phyloP scores from a whole-genome alignment of 805 yeast genomes.

The Candida adriatica region DNA sequence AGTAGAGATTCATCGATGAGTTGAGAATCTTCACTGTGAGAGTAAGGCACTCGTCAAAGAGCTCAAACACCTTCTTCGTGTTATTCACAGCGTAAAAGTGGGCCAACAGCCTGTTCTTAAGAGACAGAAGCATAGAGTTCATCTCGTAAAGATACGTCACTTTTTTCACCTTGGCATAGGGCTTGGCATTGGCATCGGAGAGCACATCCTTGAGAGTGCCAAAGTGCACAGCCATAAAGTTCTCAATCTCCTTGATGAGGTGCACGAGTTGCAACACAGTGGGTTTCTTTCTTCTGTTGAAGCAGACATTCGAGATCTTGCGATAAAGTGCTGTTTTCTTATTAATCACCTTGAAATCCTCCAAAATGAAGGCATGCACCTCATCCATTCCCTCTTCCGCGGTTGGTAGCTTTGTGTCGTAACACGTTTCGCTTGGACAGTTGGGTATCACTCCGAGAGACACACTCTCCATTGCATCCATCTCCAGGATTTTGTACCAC shows the following conservation, averaged over 20 bases:
- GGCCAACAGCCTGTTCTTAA: constrained; percentile 32
- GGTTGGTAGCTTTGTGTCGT: constrained; percentile 23
- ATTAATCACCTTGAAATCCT: constrained; percentile 26
- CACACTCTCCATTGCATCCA: constrained; percentile 17
- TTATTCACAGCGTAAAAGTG: constrained; percentile 31
- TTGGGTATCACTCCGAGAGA: constrained; percentile 12
- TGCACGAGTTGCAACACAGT: constrained; percentile 29
- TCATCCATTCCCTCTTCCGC: constrained; percentile 29
- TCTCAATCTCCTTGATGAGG: constrained; percentile 29
- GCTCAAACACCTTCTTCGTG: constrained; percentile 27
- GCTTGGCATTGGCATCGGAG: constrained; percentile 6
- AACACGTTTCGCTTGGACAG: constrained; percentile 14
- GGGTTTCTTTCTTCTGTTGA: constrained; percentile 29
- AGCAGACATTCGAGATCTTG: constrained; percentile 25
- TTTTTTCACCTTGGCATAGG: constrained; percentile 19
- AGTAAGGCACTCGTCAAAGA: constrained; percentile 27
- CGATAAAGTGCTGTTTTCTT: constrained; percentile 26
- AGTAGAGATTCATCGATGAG: constrained; percentile 26
- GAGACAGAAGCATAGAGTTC: constrained; percentile 26
- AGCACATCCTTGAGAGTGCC: constrained; percentile 21
- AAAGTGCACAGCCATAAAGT: constrained; percentile 20
- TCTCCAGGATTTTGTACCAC: constrained; percentile 21
- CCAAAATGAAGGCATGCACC: constrained; percentile 31
- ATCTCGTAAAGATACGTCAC: constrained; percentile 21
- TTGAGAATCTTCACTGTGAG: constrained; percentile 28